These are phyloP conservation scores for Fistulina hepatica DNA, from an alignment of 1,284 basidiomycete species.

Conservation along the genomic window DNA sequence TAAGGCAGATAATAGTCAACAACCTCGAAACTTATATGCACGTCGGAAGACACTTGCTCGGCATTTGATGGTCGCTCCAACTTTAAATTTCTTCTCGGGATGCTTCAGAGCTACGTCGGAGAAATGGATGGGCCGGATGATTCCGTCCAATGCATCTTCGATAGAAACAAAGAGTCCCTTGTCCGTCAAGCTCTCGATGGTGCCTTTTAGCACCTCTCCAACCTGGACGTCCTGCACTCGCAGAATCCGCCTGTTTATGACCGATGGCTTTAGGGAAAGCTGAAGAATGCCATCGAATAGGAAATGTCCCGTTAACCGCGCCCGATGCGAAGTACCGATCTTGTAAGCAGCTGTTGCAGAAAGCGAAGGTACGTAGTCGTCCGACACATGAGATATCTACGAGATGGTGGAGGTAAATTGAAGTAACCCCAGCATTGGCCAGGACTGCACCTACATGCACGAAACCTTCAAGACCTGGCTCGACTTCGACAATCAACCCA, in stretches of 20 bases:
- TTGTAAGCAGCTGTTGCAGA: constrained; percentile 74
- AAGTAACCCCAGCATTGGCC: not conserved
- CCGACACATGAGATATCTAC: constrained; percentile 89
- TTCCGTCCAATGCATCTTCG: constrained; percentile 80
- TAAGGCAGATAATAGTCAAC: constrained; percentile 21
- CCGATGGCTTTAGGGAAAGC: constrained; percentile 73
- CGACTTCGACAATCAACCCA: constrained; percentile 65
- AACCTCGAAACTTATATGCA: constrained; percentile 9
- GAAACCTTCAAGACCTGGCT: constrained; percentile 63
- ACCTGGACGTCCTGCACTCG: constrained; percentile 77
- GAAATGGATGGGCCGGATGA: constrained; percentile 93
- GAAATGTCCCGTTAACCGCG: constrained; percentile 85
- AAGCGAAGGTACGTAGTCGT: constrained; percentile 78
- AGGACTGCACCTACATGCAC: constrained; percentile 59
- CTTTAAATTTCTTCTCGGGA: constrained; percentile 86
- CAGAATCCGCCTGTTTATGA: constrained; percentile 83
- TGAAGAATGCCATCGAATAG: constrained; percentile 84
- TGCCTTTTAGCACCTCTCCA: constrained; percentile 78
- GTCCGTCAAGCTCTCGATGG: constrained; percentile 73
- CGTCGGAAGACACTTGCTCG: too few species aligned
- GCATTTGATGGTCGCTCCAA: constrained; percentile 78
- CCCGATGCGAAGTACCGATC: constrained; percentile 68
- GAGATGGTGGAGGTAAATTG: not conserved
- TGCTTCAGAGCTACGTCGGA: constrained; percentile 90
- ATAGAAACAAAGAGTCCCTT: constrained; percentile 77